phyloP scores from a whole-genome alignment of 495 filamentous ascomycete species.

The Niebla homalea region DNA sequence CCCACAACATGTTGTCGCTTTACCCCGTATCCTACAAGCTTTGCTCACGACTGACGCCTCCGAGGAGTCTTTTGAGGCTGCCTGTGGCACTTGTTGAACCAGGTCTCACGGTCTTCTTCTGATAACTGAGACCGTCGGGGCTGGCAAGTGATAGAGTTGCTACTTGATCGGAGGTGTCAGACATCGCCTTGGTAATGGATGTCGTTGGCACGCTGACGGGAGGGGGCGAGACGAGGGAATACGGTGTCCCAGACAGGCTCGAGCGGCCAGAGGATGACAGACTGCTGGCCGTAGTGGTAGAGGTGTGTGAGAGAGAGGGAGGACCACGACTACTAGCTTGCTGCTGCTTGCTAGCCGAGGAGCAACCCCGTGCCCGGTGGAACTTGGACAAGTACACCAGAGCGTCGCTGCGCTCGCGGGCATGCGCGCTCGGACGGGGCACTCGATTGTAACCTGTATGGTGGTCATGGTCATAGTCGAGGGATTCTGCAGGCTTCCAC shows the following conservation, averaged over 20 bases:
- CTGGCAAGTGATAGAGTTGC: not conserved
- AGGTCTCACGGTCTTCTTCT: slow-evolving; percentile 8
- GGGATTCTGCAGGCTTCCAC: slow-evolving; percentile 41
- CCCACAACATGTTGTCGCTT: too few species aligned
- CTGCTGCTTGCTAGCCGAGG: not conserved
- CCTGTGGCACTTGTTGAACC: slow-evolving; percentile 8
- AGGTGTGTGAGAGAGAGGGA: slow-evolving; percentile 17
- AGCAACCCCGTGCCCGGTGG: slow-evolving; percentile 17
- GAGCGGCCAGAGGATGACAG: slow-evolving; percentile 32
- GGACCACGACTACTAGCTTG: not conserved
- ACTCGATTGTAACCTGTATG: not conserved
- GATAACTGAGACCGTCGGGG: slow-evolving; percentile 9
- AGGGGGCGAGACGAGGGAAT: slow-evolving; percentile 20
- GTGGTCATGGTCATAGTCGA: slow-evolving; percentile 1
- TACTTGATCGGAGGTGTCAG: slow-evolving; percentile 2
- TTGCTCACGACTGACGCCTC: not conserved
- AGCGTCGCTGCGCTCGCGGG: slow-evolving; percentile 25
- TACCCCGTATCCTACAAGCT: too few species aligned
- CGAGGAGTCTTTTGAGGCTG: slow-evolving; percentile 14
- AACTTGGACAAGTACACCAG: slow-evolving; percentile 39
- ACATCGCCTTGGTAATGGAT: slow-evolving; percentile 13
- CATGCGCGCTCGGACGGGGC: slow-evolving; percentile 1
- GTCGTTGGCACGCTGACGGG: slow-evolving; percentile 16
- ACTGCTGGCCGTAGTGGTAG: slow-evolving; percentile 28
- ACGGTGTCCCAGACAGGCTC: slow-evolving; percentile 23